phyloP scores from a whole-genome alignment of 352 stramenopile genomes.

The Halophytophthora batemanensis region DNA sequence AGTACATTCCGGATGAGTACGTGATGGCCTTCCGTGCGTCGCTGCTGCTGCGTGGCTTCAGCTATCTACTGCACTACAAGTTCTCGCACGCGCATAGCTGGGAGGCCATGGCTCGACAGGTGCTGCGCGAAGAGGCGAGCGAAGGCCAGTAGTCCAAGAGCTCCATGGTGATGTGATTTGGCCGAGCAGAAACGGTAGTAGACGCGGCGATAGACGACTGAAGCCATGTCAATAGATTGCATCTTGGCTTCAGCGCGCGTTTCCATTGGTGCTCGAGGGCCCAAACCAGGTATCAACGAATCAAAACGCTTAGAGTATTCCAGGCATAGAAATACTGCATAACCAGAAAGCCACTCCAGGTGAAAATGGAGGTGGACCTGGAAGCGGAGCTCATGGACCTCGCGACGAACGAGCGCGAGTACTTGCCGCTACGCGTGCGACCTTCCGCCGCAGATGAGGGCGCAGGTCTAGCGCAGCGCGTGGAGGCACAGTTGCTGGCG shows the following conservation, averaged over 20 bases:
- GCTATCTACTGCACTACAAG: slow-evolving; percentile 82
- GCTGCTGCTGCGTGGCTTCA: slow-evolving; percentile 82
- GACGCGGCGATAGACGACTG: slow-evolving; percentile 1
- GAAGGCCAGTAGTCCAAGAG: neutral
- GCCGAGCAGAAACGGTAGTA: neutral
- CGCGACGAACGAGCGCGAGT: slow-evolving; percentile 51
- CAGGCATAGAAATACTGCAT: too few species aligned
- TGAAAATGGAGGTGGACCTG: slow-evolving; percentile 29
- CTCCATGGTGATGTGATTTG: neutral
- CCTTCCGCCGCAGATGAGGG: neutral
- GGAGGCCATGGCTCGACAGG: slow-evolving; percentile 59
- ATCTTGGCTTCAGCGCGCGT: too few species aligned
- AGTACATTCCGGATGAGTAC: slow-evolving; percentile 82
- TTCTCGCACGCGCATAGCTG: slow-evolving; percentile 85
- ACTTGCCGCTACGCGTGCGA: slow-evolving; percentile 32
- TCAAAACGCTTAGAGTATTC: too few species aligned
- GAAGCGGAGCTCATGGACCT: slow-evolving; percentile 69
- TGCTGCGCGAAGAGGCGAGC: slow-evolving; percentile 49
- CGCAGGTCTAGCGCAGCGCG: slow-evolving; percentile 12
- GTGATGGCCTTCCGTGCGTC: slow-evolving; percentile 87
- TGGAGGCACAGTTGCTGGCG: slow-evolving; percentile 8
- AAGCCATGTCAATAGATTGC: neutral
- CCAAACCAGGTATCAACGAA: too few species aligned
- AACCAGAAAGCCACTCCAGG: neutral
- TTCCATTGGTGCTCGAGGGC: too few species aligned